Percentiles rank a stretch among this genome's conserved stretches.
Evolutionary conservation across 202 grass and related monocot genomes (phyloP).

Genomic region (Zoysia matrella): DNA sequence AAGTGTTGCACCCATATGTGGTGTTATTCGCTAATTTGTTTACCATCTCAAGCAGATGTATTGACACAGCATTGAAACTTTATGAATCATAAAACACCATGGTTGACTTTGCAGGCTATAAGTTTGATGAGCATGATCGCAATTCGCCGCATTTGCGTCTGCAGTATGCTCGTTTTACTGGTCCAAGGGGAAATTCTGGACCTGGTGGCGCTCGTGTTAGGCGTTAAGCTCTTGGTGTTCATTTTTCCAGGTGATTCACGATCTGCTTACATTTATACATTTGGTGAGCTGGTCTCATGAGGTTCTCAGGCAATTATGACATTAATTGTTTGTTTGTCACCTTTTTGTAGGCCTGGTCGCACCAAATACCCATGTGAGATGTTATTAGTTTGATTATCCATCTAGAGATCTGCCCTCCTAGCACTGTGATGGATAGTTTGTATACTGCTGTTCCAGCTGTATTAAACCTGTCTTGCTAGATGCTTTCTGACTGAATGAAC

Average conservation of each 20-base stretch:
- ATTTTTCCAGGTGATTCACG: conserved; percentile 48
- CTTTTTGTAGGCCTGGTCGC: conserved; percentile 52
- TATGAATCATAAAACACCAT: conserved; percentile 39
- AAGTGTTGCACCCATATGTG: no score
- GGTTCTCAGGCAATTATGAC: neutral
- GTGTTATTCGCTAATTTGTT: neutral
- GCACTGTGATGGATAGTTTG: conserved; percentile 30
- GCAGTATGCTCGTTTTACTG: conserved; percentile 78
- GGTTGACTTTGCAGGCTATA: conserved; percentile 81
- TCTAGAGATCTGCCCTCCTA: conserved; percentile 17
- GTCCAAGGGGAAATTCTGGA: conserved; percentile 66
- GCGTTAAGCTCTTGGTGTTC: conserved; percentile 56
- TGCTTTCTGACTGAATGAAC: neutral
- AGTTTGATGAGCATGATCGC: conserved; percentile 83
- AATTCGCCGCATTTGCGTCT: conserved; percentile 67
- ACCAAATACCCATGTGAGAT: neutral
- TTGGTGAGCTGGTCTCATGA: conserved; percentile 11
- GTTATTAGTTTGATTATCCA: conserved; percentile 10
- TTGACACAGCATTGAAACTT: neutral
- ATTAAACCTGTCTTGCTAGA: conserved; percentile 5
- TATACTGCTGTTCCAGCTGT: conserved; percentile 2
- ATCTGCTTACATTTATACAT: conserved; percentile 6
- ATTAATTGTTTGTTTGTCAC: conserved; percentile 24
- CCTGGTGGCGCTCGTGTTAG: conserved; percentile 64
- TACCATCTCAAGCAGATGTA: conserved; percentile 11